phyloP scores from a whole-genome alignment of 345 rosid genomes.

The Pistacia integerrima region DNA sequence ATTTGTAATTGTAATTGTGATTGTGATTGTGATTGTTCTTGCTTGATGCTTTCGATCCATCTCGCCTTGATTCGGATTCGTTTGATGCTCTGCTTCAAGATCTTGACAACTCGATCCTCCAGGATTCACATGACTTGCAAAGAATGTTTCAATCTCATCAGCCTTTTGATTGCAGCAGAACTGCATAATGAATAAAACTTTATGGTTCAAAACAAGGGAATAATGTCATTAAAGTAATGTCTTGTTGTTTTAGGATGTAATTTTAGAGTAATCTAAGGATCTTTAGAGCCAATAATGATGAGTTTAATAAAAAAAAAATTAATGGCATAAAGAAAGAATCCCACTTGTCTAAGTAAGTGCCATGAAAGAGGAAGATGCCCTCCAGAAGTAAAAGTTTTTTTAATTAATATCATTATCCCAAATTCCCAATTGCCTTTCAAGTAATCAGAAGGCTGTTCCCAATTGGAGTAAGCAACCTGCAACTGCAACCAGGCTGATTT shows the following conservation, averaged over 20 bases:
- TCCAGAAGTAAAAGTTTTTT: background rate
- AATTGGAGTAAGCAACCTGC: background rate
- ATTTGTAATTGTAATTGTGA: no score
- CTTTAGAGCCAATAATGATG: background rate
- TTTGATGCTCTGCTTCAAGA: constrained; percentile 48
- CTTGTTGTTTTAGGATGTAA: background rate
- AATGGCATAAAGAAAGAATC: no score
- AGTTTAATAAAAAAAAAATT: background rate
- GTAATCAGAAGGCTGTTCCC: background rate
- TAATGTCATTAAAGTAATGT: background rate
- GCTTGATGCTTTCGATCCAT: constrained; percentile 43
- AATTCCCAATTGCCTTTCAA: background rate
- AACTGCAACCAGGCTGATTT: background rate
- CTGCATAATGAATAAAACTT: constrained; percentile 22
- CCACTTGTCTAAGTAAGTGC: background rate
- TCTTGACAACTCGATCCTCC: constrained; percentile 34
- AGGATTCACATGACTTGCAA: constrained; percentile 12
- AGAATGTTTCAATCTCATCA: constrained; percentile 44
- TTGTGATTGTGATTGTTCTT: constrained; percentile 22
- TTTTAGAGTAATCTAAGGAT: background rate
- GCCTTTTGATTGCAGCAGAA: constrained; percentile 47
- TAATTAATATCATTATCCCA: background rate
- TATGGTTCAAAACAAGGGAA: background rate
- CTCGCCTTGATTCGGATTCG: constrained; percentile 48
- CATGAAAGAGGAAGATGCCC: background rate